A percentile compares a stretch with the other conserved stretches of the same genome.
Conservation (phyloP, 495 filamentous ascomycete genomes). For the Penicillium bovifimosum region DNA sequence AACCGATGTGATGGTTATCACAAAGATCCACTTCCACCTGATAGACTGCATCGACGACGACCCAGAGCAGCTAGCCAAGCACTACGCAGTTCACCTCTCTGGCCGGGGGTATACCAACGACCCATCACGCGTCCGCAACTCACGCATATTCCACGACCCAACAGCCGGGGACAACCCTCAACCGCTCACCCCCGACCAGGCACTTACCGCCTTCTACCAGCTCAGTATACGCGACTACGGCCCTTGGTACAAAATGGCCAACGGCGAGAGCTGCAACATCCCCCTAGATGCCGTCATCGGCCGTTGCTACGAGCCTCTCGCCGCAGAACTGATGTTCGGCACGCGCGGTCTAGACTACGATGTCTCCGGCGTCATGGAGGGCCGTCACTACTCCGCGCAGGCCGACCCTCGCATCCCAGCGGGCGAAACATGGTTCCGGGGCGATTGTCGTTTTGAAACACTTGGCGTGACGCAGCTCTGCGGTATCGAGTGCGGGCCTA, state of each 20-base stretch:
- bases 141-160: not conserved
- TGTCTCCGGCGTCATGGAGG: slow-evolving; percentile 33
- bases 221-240: slow-evolving; percentile 40
- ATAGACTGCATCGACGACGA: slow-evolving; percentile 42
- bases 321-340: slow-evolving; percentile 41
- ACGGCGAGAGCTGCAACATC: slow-evolving; percentile 34
- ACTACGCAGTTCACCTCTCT: slow-evolving; percentile 35
- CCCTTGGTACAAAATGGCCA: slow-evolving; percentile 44
- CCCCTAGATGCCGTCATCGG: slow-evolving; percentile 48
- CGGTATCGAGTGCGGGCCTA: slow-evolving; percentile 41
- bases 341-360: slow-evolving; percentile 25
- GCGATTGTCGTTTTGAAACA: slow-evolving; percentile 48
- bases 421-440: slow-evolving; percentile 51
- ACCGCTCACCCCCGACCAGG: slow-evolving; percentile 29
- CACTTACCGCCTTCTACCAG: slow-evolving; percentile 31
- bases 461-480: slow-evolving; percentile 51
- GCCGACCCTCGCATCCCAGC: slow-evolving; percentile 43
- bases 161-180: not conserved
- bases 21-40: slow-evolving; percentile 43
- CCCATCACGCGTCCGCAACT: slow-evolving; percentile 16
- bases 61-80: slow-evolving; percentile 36
- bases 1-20: slow-evolving; percentile 50
- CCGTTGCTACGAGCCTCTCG: slow-evolving; percentile 49
- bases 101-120: slow-evolving; percentile 48
- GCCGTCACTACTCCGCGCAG: slow-evolving; percentile 37